These are phyloP conservation scores for Xylariaceae sp. DNA, from an alignment of 2,329 filamentous ascomycete species.

Conservation along the genomic window DNA sequence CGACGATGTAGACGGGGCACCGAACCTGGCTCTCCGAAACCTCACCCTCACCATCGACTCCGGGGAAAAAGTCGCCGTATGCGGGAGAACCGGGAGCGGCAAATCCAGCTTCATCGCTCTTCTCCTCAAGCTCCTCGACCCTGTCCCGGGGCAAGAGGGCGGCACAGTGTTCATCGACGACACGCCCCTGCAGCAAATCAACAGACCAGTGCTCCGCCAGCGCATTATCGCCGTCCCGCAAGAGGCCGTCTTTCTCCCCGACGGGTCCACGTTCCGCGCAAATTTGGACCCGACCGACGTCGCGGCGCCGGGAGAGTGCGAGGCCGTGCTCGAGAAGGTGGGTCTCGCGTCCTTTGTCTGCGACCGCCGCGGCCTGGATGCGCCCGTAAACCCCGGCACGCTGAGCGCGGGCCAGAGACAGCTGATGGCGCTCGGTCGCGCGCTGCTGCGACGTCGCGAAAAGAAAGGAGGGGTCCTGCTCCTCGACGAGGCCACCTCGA, in stretches of 20 bases:
- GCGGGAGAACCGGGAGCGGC: conserved; percentile 29
- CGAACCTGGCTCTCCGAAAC: conserved; percentile 22
- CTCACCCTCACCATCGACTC: conserved; percentile 1
- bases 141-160: conserved; percentile 13
- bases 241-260: conserved; percentile 38
- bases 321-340: conserved; percentile 21
- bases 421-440: conserved; percentile 25
- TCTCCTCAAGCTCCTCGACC: conserved; percentile 37
- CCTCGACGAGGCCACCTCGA: conserved; percentile 31
- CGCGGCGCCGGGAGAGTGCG: conserved; percentile 19
- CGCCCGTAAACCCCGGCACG: conserved; percentile 35
- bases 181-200: conserved; percentile 26
- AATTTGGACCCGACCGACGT: conserved; percentile 30
- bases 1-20: conserved; percentile 3
- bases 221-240: conserved; percentile 39
- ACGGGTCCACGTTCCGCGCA: conserved; percentile 29
- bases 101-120: conserved; percentile 38
- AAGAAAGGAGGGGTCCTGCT: conserved; percentile 26
- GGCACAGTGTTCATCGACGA: conserved; percentile 33
- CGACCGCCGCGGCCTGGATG: conserved; percentile 23
- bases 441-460: conserved; percentile 24
- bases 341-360: conserved; percentile 21
- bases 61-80: conserved; percentile 11
- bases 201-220: conserved; percentile 32
- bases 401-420: conserved; percentile 46